Evolutionary conservation across 108 stramenopile species (phyloP).

Genomic region (Skeletonema tropicum): DNA sequence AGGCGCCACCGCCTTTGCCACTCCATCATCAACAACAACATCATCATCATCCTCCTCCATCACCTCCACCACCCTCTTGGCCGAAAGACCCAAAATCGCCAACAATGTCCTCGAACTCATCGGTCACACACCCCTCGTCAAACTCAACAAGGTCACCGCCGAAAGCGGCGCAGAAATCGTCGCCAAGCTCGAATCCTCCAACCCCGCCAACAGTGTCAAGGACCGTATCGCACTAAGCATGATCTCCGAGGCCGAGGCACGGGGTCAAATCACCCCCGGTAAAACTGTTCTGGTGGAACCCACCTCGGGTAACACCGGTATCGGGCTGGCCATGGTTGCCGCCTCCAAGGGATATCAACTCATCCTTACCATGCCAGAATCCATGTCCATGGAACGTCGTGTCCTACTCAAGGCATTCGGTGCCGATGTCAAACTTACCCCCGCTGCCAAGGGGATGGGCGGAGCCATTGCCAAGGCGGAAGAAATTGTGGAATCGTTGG

Average conservation of each 20-base stretch:
- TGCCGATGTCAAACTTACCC: slow-evolving; percentile 79
- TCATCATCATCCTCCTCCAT: slow-evolving; percentile 9
- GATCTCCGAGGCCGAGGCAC: slow-evolving; percentile 85
- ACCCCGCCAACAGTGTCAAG: slow-evolving; percentile 90
- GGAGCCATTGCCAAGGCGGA: slow-evolving; percentile 82
- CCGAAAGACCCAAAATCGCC: slow-evolving; percentile 77
- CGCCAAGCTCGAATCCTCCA: slow-evolving; percentile 86
- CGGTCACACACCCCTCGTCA: slow-evolving; percentile 86
- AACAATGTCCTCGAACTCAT: slow-evolving; percentile 82
- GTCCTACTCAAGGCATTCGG: slow-evolving; percentile 85
- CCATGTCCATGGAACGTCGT: slow-evolving; percentile 89
- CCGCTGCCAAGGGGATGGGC: slow-evolving; percentile 83
- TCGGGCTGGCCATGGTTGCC: slow-evolving; percentile 91
- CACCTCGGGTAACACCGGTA: slow-evolving; percentile 92
- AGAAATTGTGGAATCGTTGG: slow-evolving; percentile 58
- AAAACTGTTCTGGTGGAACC: slow-evolving; percentile 84
- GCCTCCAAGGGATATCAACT: slow-evolving; percentile 87
- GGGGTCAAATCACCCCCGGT: slow-evolving; percentile 82
- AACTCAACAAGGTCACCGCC: slow-evolving; percentile 63
- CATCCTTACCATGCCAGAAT: slow-evolving; percentile 90
- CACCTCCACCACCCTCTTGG: slow-evolving; percentile 8
- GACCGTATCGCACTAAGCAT: slow-evolving; percentile 87
- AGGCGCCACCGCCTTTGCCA: slow-evolving; percentile 17
- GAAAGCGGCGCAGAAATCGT: slow-evolving; percentile 79
- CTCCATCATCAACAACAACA: slow-evolving; percentile 3